Conservation (phyloP, 257 asterid genomes). For the Verbascum thapsus region DNA sequence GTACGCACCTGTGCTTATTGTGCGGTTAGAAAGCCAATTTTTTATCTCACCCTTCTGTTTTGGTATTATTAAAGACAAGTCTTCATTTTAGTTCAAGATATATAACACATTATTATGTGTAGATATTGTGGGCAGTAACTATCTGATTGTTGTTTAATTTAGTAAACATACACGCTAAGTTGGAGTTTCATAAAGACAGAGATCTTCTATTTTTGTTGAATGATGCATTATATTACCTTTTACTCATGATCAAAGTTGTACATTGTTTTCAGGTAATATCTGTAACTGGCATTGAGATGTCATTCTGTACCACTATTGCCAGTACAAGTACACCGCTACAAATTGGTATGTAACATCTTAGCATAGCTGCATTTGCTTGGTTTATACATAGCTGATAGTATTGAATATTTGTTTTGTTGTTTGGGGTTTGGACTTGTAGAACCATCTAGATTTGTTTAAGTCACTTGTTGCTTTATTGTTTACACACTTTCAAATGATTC, state of each 20-base stretch:
- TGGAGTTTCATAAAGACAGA: background rate
- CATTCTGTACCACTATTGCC: slow-evolving; percentile 41
- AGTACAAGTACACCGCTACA: slow-evolving; percentile 35
- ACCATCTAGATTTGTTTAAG: background rate
- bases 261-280: slow-evolving; percentile 27
- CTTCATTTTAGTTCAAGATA: background rate
- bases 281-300: slow-evolving; percentile 35
- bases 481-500: slow-evolving; percentile 9
- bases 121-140: background rate
- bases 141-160: background rate
- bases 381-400: background rate
- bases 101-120: background rate
- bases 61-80: background rate
- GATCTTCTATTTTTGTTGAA: background rate
- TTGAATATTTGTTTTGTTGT: background rate
- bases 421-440: background rate
- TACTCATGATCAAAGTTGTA: slow-evolving; percentile 6
- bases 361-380: background rate
- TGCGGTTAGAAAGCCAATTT: background rate
- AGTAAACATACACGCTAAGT: background rate
- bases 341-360: slow-evolving; percentile 35
- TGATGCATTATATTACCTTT: background rate
- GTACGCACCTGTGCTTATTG: background rate
- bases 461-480: slow-evolving; percentile 14
- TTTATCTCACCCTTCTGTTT: no score